Evolutionary conservation across 768 basidiomycete species (phyloP).

Genomic region (Leccinum variicolor): DNA sequence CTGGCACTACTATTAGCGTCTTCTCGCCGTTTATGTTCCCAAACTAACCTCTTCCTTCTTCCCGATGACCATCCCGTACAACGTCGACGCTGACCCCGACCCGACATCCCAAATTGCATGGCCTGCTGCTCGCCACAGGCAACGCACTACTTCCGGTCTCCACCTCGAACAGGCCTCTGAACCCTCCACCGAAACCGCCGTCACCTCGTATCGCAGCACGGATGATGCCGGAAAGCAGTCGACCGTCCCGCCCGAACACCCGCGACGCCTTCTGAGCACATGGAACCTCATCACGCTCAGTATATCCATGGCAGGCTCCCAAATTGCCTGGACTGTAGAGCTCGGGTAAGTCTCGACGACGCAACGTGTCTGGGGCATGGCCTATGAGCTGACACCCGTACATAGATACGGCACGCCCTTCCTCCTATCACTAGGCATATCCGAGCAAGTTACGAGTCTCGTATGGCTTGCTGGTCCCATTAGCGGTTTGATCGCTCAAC

Average conservation of each 20-base stretch:
- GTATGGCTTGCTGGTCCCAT: conserved; percentile 97
- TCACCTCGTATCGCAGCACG: conserved; percentile 32
- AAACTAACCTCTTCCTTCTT: background rate
- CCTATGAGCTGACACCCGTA: background rate
- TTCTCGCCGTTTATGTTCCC: conserved; percentile 6
- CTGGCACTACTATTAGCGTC: background rate
- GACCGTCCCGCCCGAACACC: conserved; percentile 17
- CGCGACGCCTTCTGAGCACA: conserved; percentile 35
- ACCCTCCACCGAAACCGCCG: conserved; percentile 18
- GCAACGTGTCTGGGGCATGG: conserved; percentile 1
- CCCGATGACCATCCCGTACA: conserved; percentile 59
- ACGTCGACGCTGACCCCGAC: conserved; percentile 57
- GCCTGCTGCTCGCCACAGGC: conserved; percentile 49
- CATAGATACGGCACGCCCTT: conserved; percentile 94
- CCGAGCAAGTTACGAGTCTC: conserved; percentile 86
- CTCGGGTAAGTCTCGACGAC: conserved; percentile 60
- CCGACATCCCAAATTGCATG: conserved; percentile 79
- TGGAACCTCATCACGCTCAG: conserved; percentile 81
- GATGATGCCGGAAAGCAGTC: conserved; percentile 28
- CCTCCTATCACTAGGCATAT: conserved; percentile 72
- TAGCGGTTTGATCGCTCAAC: conserved; percentile 92
- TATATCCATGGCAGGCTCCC: conserved; percentile 91
- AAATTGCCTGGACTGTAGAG: conserved; percentile 95
- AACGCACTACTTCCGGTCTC: conserved; percentile 23
- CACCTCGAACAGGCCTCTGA: conserved; percentile 22